Evolutionary conservation across 2,329 filamentous ascomycete genomes (phyloP).

Genomic region (Ascocoryne sarcoides): DNA sequence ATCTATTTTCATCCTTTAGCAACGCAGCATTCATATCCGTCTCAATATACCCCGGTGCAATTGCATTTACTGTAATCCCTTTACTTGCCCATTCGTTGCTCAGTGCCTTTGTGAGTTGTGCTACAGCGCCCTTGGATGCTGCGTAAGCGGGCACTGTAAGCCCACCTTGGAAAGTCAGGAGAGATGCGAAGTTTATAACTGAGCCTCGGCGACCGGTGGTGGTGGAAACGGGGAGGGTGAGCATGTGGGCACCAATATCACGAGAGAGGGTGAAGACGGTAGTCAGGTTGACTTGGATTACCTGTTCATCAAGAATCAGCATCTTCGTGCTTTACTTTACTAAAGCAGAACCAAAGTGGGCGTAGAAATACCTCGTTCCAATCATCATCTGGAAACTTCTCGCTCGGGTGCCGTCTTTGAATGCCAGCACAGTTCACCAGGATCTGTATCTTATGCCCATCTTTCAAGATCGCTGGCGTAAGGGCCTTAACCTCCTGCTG

Average conservation of each 20-base stretch:
- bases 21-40: slow-evolving; percentile 93
- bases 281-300: slow-evolving; percentile 80
- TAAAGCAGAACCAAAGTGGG: slow-evolving; percentile 19
- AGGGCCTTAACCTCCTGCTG: slow-evolving; percentile 51
- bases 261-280: slow-evolving; percentile 72
- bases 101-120: slow-evolving; percentile 56
- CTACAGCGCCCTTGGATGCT: slow-evolving; percentile 75
- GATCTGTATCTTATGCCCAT: slow-evolving; percentile 35
- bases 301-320: slow-evolving; percentile 22
- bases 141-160: slow-evolving; percentile 85
- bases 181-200: slow-evolving; percentile 77
- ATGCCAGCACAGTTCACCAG: slow-evolving; percentile 39
- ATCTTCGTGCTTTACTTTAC: too few species aligned
- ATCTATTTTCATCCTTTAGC: slow-evolving; percentile 60
- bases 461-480: slow-evolving; percentile 49
- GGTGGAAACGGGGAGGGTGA: slow-evolving; percentile 50
- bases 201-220: slow-evolving; percentile 62
- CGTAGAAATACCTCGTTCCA: slow-evolving; percentile 30
- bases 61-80: slow-evolving; percentile 78
- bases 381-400: slow-evolving; percentile 32
- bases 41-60: slow-evolving; percentile 82
- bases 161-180: slow-evolving; percentile 86
- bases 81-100: slow-evolving; percentile 78
- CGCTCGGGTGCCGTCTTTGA: slow-evolving; percentile 28
- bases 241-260: slow-evolving; percentile 73